Base-by-base conservation (phyloP, 495 filamentous ascomycete species). In the Neurospora africana region DNA sequence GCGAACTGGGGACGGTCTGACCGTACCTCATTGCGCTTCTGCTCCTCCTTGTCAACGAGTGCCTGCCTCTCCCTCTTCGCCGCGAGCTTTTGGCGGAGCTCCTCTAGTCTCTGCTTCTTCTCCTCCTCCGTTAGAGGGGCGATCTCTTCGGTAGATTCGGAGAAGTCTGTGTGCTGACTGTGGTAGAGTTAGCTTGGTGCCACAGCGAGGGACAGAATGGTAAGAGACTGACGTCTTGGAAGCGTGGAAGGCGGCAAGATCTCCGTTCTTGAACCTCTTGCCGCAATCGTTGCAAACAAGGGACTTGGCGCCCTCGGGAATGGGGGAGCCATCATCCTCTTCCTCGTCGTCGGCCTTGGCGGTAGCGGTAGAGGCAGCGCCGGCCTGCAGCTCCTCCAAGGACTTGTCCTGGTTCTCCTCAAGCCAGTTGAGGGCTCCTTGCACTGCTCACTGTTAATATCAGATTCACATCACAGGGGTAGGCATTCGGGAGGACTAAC, bases 341-440 rank as follows among this genome's bases (percentile, higher is more conserved):
- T 78, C 81, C 11, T 80, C 76, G 38, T 75, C 78, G 21, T 70
- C 74, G 35, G 72, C 76, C 2, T 23, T 70, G 1, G 72, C 72
- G 23, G 68, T 44, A 9, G 73, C 72, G 23, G 68, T 44, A 11
- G 73, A 69, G 27, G 77, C 40, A 0, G 77, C 79, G 21, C 81
- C 85, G 71, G 91, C 72, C 40, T 77, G 85, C 72, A 97, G 89
- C 76, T 95, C 90, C 17, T 97, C 93, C 39, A 94, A 76, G 2
- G 91, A 83, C 76, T 89, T 95, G 80, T 95, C 92, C 67, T 95
- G 89, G 74, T 94, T 97, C 75, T 89, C 84, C 78, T 97, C 95
- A 11, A 99, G 87, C 95, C 96, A 99, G 81, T 95, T 92, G 71
- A 99, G 83, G 71, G 95, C 95, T 75, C 90, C 91, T 79, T 94